These are phyloP conservation scores for Eucalyptus melliodora DNA, from an alignment of 345 rosid species.

Conservation along the genomic window DNA sequence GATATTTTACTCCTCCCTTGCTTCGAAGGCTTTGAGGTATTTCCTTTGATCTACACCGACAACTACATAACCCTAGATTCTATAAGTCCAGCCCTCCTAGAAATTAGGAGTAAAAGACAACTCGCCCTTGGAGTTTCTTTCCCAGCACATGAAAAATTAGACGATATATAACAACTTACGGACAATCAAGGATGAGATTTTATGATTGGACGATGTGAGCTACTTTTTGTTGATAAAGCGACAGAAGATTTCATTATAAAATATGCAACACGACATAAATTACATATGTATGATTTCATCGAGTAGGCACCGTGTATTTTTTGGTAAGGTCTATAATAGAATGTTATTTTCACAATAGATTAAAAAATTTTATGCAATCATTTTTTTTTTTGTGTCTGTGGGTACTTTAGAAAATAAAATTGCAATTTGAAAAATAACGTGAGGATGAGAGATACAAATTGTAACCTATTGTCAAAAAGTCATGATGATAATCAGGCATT, in stretches of 20 bases:
- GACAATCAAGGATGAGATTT: neutral
- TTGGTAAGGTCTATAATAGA: no score
- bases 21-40: neutral
- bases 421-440: no score
- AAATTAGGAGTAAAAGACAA: neutral
- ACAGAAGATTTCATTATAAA: no score
- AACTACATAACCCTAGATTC: neutral
- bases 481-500: no score
- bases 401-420: no score
- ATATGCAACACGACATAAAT: neutral
- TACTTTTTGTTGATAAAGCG: neutral
- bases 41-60: neutral
- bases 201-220: neutral
- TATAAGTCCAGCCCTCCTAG: neutral
- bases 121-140: neutral
- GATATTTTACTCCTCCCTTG: neutral
- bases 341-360: no score
- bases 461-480: no score
- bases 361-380: no score
- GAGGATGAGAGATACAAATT: no score
- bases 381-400: no score
- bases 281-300: neutral
- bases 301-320: fast-evolving
- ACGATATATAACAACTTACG: neutral
- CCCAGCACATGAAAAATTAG: neutral